These are phyloP conservation scores for Xylaria palmicola DNA, from an alignment of 495 filamentous ascomycete species.

Conservation along the genomic window DNA sequence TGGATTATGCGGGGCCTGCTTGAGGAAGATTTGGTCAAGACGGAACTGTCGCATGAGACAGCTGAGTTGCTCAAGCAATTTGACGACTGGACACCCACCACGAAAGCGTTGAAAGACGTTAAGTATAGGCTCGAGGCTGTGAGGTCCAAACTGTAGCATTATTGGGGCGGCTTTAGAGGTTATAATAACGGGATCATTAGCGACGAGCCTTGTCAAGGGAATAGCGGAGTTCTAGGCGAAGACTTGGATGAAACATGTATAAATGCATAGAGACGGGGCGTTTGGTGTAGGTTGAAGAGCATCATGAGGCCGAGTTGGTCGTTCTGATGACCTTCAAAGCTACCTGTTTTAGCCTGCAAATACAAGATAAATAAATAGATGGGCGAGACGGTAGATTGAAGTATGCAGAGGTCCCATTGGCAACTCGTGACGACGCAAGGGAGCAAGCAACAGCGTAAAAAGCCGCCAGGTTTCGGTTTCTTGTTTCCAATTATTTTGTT, in stretches of 20 bases:
- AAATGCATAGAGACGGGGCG: not conserved
- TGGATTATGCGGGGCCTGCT: conserved; percentile 92
- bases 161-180: not conserved
- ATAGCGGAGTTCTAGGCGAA: conserved; percentile 15
- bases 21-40: conserved; percentile 88
- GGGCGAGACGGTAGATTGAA: too few relatives aligned
- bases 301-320: not conserved
- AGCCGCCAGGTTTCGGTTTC: too few relatives aligned
- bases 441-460: too few relatives aligned
- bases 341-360: too few relatives aligned
- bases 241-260: conserved; percentile 7
- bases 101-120: conserved; percentile 90
- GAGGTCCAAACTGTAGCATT: conserved; percentile 67
- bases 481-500: too few relatives aligned
- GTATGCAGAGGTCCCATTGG: too few relatives aligned
- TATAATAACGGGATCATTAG: not conserved
- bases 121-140: conserved; percentile 94
- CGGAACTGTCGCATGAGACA: conserved; percentile 72
- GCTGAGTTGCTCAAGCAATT: conserved; percentile 80
- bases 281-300: not conserved
- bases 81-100: conserved; percentile 88
- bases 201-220: not conserved
- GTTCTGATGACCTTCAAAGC: not conserved
- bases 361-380: too few relatives aligned
- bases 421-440: too few relatives aligned